These are phyloP conservation scores for Fragosphaeria purpurea DNA, from an alignment of 2,329 filamentous ascomycete species.

Conservation along the genomic window DNA sequence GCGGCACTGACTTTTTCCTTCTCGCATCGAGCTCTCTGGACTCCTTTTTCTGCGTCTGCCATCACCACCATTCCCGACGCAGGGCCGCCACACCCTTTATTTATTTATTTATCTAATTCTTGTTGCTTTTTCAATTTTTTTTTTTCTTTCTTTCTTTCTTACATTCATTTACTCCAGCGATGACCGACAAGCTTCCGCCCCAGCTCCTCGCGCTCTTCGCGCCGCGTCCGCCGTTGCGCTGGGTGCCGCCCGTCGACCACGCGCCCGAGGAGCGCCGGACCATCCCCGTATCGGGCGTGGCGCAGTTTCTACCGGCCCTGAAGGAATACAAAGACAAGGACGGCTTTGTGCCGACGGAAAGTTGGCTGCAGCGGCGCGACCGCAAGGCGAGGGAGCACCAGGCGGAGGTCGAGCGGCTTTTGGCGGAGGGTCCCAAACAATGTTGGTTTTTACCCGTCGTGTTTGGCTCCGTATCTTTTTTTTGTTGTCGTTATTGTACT, in stretches of 20 bases:
- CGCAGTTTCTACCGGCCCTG: conserved; percentile 62
- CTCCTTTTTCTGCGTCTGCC: too few species aligned
- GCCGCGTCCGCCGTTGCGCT: conserved; percentile 83
- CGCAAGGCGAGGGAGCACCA: conserved; percentile 74
- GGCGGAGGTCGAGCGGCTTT: conserved; percentile 50
- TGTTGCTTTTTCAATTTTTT: neutral
- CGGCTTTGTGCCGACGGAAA: conserved; percentile 73
- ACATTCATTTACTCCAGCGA: conserved; percentile 25
- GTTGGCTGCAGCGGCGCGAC: conserved; percentile 82
- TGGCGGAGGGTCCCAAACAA: conserved; percentile 52
- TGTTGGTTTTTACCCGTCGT: conserved; percentile 36
- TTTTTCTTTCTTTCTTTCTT: neutral
- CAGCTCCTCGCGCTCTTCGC: conserved; percentile 91
- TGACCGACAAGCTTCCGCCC: conserved; percentile 95
- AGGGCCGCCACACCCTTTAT: too few species aligned
- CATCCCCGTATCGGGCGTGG: conserved; percentile 61
- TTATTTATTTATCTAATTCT: too few species aligned
- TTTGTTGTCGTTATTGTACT: neutral
- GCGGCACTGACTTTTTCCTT: neutral
- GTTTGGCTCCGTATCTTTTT: neutral
- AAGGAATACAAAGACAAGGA: conserved; percentile 70
- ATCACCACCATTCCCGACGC: too few species aligned
- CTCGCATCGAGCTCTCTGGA: neutral
- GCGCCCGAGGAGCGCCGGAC: conserved; percentile 75
- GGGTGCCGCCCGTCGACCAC: conserved; percentile 73